Conservation (phyloP, 805 yeast species). For the Candida oleophila region DNA sequence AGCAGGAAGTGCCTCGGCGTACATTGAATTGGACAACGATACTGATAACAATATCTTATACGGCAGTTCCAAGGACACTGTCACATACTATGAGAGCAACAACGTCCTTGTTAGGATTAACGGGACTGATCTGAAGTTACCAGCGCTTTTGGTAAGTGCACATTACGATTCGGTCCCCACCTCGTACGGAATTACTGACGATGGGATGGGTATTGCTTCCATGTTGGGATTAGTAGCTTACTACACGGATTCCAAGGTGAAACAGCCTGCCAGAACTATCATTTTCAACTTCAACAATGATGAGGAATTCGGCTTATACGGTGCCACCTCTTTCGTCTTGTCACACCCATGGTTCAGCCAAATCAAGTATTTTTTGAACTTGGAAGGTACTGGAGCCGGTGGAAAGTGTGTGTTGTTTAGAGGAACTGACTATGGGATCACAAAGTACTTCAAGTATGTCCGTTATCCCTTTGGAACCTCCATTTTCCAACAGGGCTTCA, state of each 20-base stretch:
- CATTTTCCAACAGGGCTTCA: conserved; percentile 81
- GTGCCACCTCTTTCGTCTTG: conserved; percentile 67
- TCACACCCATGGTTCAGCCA: conserved; percentile 68
- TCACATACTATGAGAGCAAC: conserved; percentile 78
- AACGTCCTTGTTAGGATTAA: conserved; percentile 74
- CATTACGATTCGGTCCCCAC: conserved; percentile 91
- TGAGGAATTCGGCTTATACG: conserved; percentile 85
- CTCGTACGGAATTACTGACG: conserved; percentile 86
- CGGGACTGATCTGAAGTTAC: conserved; percentile 57
- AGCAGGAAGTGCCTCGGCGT: conserved; percentile 21
- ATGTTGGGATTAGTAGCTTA: conserved; percentile 67
- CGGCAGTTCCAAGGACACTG: conserved; percentile 43
- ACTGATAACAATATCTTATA: conserved; percentile 51
- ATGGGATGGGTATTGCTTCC: conserved; percentile 85
- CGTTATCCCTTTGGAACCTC: conserved; percentile 76
- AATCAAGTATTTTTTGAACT: conserved; percentile 66
- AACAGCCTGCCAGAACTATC: conserved; percentile 68
- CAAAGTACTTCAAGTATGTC: conserved; percentile 54
- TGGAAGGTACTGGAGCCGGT: conserved; percentile 94
- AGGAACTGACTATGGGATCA: conserved; percentile 75
- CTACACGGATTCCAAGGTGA: conserved; percentile 26
- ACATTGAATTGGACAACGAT: conserved; percentile 40
- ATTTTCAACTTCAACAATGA: conserved; percentile 85
- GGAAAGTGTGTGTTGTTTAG: conserved; percentile 81
- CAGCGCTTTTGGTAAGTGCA: conserved; percentile 75